phyloP scores from a whole-genome alignment of 2,329 filamentous ascomycete genomes.

The Waltergamsia citrina region DNA sequence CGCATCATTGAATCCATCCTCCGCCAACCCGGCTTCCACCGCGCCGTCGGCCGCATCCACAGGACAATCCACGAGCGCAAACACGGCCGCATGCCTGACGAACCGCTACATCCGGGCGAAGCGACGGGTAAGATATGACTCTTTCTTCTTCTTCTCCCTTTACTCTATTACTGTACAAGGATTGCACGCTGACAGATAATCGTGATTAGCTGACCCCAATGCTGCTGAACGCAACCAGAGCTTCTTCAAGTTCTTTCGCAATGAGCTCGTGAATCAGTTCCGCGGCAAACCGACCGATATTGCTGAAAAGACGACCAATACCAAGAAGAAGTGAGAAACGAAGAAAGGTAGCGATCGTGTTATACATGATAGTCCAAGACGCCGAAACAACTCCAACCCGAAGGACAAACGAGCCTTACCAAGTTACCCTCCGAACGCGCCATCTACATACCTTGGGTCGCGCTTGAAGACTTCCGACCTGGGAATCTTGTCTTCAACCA shows the following conservation, averaged over 20 bases:
- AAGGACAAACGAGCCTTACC: no score
- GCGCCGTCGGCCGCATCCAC: conserved; percentile 42
- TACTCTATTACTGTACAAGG: neutral
- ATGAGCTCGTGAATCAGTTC: conserved; percentile 41
- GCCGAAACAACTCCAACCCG: no score
- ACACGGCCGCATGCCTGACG: conserved; percentile 38
- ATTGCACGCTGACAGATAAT: neutral
- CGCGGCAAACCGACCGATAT: conserved; percentile 31
- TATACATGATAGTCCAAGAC: no score
- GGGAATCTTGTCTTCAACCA: neutral
- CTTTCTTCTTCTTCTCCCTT: neutral
- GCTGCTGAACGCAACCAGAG: conserved; percentile 3
- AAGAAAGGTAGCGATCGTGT: no score
- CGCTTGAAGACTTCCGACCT: no score
- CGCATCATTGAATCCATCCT: conserved; percentile 26
- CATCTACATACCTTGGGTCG: no score
- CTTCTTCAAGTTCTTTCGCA: conserved; percentile 37
- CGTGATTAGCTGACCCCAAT: conserved; percentile 20
- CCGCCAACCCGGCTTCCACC: conserved; percentile 39
- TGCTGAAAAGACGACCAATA: neutral
- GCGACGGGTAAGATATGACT: conserved; percentile 30
- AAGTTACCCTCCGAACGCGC: no score
- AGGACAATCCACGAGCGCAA: conserved; percentile 35
- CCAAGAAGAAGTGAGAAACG: conserved; percentile 3
- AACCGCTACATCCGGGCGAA: conserved; percentile 41